Conservation (phyloP, 2,329 filamentous ascomycete genomes). For the Paraphoma chrysanthemicola region DNA sequence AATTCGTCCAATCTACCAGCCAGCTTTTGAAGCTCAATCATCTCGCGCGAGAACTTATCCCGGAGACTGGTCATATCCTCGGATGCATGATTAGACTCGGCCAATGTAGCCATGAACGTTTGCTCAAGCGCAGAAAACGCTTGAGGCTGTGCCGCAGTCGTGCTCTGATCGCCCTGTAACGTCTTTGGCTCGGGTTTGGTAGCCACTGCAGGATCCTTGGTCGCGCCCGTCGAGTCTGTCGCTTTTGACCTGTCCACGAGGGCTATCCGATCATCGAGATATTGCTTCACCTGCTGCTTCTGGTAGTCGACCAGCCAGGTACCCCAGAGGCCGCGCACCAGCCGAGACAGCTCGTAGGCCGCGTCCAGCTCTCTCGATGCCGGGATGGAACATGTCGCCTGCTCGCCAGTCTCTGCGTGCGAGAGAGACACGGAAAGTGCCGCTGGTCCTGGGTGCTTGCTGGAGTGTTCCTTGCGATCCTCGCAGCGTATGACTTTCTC, state of each 20-base stretch:
- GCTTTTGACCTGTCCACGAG: constrained; percentile 5
- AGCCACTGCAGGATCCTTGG: neutral
- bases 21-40: constrained; percentile 16
- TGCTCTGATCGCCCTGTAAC: constrained; percentile 1
- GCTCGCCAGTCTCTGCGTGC: constrained; percentile 32
- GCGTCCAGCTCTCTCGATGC: constrained; percentile 24
- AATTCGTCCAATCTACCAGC: constrained; percentile 10
- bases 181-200: too few relatives aligned
- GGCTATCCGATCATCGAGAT: constrained; percentile 21
- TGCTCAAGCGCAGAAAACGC: neutral
- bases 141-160: neutral
- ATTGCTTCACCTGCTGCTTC: constrained; percentile 29
- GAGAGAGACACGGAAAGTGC: constrained; percentile 31
- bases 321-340: constrained; percentile 33
- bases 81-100: neutral
- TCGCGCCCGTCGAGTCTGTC: neutral
- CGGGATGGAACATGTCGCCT: constrained; percentile 29
- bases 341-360: constrained; percentile 28
- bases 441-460: constrained; percentile 12
- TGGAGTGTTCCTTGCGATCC: constrained; percentile 24
- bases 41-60: neutral
- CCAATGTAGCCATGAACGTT: neutral
- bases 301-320: constrained; percentile 28
- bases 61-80: neutral
- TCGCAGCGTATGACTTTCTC: constrained; percentile 56